Evolutionary conservation across 1,139 yeast genomes (phyloP).

Genomic region (Sugiyamaella neomexicana): DNA sequence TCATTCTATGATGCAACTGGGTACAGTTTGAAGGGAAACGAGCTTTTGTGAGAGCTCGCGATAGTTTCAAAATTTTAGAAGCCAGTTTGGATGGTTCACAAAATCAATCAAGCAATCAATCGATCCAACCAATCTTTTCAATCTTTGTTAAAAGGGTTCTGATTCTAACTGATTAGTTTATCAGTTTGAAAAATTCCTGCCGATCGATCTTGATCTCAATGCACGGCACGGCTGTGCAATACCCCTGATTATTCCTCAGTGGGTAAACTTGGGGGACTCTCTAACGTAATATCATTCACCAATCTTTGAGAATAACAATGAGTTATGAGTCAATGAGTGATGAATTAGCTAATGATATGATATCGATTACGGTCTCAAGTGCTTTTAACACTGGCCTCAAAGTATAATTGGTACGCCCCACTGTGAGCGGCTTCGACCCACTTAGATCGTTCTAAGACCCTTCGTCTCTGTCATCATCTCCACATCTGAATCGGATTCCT

Average conservation of each 20-base stretch:
- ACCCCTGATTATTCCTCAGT: background rate
- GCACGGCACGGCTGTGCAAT: slow-evolving; percentile 7
- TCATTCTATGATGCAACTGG: background rate
- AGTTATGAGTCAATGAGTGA: no score
- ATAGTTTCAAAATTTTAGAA: slow-evolving; percentile 4
- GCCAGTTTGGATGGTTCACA: slow-evolving; percentile 5
- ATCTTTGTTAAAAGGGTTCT: background rate
- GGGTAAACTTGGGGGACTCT: background rate
- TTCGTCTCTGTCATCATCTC: no score
- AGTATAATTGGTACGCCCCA: no score
- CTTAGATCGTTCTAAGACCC: no score
- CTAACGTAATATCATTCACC: no score
- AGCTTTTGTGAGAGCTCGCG: background rate
- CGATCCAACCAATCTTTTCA: background rate
- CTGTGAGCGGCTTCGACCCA: no score
- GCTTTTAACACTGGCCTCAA: no score
- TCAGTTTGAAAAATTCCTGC: slow-evolving; percentile 12
- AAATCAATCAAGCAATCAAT: no score
- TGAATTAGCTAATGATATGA: no score
- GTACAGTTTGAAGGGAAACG: background rate
- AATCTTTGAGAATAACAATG: no score
- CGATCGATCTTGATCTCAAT: slow-evolving; percentile 5
- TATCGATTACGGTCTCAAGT: no score
- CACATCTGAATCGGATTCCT: no score
- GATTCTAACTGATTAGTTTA: background rate